These are phyloP conservation scores for Cercospora sojina DNA, from an alignment of 2,329 filamentous ascomycete genomes.

Conservation along the genomic window DNA sequence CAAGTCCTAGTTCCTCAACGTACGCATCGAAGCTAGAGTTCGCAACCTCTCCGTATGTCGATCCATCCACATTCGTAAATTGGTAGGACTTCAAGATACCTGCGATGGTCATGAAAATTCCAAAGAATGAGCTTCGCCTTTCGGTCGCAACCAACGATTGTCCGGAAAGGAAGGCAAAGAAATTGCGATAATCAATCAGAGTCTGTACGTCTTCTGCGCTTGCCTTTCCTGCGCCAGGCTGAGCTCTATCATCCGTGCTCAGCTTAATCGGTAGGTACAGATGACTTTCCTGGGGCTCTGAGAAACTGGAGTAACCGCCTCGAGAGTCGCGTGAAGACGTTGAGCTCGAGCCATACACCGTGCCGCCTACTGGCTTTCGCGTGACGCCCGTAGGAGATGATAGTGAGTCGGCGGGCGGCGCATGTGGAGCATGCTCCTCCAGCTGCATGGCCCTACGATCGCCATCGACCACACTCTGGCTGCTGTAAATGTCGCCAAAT, in stretches of 20 bases:
- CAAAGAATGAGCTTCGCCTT: conserved; percentile 55
- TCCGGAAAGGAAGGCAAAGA: conserved; percentile 64
- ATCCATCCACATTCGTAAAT: conserved; percentile 62
- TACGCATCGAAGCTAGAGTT: conserved; percentile 69
- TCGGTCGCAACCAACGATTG: conserved; percentile 61
- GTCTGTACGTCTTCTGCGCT: conserved; percentile 54
- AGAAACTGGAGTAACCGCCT: conserved; percentile 49
- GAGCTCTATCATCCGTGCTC: conserved; percentile 47
- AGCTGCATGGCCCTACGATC: conserved; percentile 38
- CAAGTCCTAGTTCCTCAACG: conserved; percentile 72
- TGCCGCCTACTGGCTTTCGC: conserved; percentile 13
- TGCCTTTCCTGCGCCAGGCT: conserved; percentile 30
- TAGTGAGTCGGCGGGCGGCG: conserved; percentile 32
- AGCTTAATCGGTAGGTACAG: conserved; percentile 60
- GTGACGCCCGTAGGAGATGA: conserved; percentile 35
- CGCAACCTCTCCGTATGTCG: conserved; percentile 62
- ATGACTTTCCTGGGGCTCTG: conserved; percentile 54
- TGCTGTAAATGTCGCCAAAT: conserved; percentile 53
- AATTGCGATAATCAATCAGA: conserved; percentile 60
- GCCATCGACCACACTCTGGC: conserved; percentile 30
- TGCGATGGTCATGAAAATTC: conserved; percentile 61
- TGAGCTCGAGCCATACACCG: conserved; percentile 26
- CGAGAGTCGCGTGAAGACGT: conserved; percentile 39
- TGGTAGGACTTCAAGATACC: conserved; percentile 57
- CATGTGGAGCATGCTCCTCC: conserved; percentile 32